Evolutionary conservation across 1,284 basidiomycete species (phyloP).

Genomic region (Bjerkandera adusta): DNA sequence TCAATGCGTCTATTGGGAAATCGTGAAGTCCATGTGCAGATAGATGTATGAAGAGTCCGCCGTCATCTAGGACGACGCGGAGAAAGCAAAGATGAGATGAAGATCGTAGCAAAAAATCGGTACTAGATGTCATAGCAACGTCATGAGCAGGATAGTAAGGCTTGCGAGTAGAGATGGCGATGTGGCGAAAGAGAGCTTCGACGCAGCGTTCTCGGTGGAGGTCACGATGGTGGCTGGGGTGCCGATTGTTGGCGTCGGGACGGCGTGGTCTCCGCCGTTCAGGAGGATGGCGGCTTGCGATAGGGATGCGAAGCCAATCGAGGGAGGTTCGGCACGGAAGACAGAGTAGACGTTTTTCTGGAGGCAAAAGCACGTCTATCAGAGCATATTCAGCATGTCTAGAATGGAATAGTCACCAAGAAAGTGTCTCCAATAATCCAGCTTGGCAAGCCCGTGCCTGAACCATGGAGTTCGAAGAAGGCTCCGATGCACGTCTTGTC

Average conservation of each 20-base stretch:
- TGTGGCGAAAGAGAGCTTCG: too few species aligned
- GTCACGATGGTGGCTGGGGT: conserved; percentile 20
- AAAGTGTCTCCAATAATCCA: conserved; percentile 64
- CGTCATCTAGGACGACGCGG: too few species aligned
- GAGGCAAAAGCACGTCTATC: not conserved
- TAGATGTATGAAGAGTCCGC: too few species aligned
- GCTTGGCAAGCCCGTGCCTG: conserved; percentile 30
- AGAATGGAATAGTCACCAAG: conserved; percentile 35
- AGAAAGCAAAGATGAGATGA: too few species aligned
- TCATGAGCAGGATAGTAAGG: too few species aligned
- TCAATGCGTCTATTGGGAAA: too few species aligned
- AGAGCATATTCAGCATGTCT: not conserved
- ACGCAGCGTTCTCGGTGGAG: not conserved
- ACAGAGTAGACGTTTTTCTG: conserved; percentile 60
- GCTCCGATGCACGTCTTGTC: conserved; percentile 49
- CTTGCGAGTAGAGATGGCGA: too few species aligned
- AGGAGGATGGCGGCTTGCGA: conserved; percentile 27
- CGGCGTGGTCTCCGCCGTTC: conserved; percentile 23
- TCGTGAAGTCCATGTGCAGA: too few species aligned
- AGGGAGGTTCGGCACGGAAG: conserved; percentile 42
- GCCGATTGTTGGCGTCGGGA: conserved; percentile 31
- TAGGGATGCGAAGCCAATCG: conserved; percentile 50
- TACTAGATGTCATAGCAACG: too few species aligned
- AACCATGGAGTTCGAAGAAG: conserved; percentile 43
- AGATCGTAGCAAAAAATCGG: too few species aligned